These are phyloP conservation scores for Schwanniomyces vanrijiae DNA, from an alignment of 805 yeast species.

Conservation along the genomic window DNA sequence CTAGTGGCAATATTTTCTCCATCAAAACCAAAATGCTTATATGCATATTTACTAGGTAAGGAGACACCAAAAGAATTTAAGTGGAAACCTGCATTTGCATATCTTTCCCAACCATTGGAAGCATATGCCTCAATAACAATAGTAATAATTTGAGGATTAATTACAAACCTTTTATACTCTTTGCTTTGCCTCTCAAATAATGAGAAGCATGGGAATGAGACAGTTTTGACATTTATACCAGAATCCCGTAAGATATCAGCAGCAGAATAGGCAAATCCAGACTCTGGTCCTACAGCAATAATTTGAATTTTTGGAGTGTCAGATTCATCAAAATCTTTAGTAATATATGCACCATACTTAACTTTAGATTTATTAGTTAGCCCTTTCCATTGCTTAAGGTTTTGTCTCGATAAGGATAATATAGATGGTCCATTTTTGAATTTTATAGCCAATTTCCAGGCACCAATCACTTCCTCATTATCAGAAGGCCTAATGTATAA, in stretches of 20 bases:
- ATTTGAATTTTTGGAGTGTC: constrained; percentile 69
- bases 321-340: constrained; percentile 32
- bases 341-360: constrained; percentile 89
- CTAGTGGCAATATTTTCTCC: constrained; percentile 21
- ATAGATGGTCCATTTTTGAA: constrained; percentile 67
- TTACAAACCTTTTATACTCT: constrained; percentile 79
- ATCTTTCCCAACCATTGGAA: constrained; percentile 89
- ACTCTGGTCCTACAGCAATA: constrained; percentile 95
- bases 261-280: constrained; percentile 76
- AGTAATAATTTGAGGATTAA: constrained; percentile 94
- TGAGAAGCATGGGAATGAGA: constrained; percentile 89
- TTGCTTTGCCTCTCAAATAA: constrained; percentile 82
- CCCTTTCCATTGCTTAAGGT: constrained; percentile 90
- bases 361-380: constrained; percentile 87
- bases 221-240: constrained; percentile 78
- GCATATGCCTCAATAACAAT: constrained; percentile 92
- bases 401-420: constrained; percentile 81
- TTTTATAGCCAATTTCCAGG: constrained; percentile 66
- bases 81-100: constrained; percentile 96
- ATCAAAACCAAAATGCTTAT: constrained; percentile 30
- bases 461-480: constrained; percentile 86
- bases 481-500: constrained; percentile 93
- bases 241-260: constrained; percentile 65
- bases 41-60: constrained; percentile 30
- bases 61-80: constrained; percentile 95